Conservation (phyloP, 164 flowering plant genomes). For the Amborella trichopoda region DNA sequence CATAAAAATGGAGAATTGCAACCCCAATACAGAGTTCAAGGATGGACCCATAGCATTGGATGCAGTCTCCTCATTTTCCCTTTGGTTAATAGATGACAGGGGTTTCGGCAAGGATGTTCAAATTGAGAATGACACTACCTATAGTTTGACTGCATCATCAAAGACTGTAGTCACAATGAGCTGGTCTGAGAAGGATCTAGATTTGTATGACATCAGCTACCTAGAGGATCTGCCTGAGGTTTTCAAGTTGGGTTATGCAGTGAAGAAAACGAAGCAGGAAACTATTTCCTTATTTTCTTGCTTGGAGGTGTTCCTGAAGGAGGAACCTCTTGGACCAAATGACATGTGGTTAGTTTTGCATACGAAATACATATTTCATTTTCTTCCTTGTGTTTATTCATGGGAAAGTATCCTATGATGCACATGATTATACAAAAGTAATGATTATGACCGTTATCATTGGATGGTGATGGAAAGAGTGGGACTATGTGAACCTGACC, state of each 20-base stretch:
- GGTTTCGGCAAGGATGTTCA: conserved; percentile 24
- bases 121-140: conserved; percentile 29
- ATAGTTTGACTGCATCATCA: conserved; percentile 20
- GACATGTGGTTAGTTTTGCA: conserved; percentile 66
- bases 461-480: too few relatives aligned
- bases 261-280: conserved; percentile 71
- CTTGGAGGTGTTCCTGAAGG: conserved; percentile 88
- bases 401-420: too few relatives aligned
- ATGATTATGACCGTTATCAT: too few relatives aligned
- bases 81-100: conserved; percentile 46
- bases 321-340: conserved; percentile 95
- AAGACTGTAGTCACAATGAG: conserved; percentile 40
- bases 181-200: conserved; percentile 73
- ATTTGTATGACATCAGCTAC: conserved; percentile 55
- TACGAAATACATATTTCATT: background rate
- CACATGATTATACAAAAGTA: too few relatives aligned
- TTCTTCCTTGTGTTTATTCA: too few relatives aligned
- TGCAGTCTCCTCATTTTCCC: conserved; percentile 37
- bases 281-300: conserved; percentile 80
- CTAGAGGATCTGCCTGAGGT: conserved; percentile 79
- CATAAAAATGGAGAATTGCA: conserved; percentile 11
- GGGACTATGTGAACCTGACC: too few relatives aligned
- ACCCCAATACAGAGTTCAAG: conserved; percentile 12
- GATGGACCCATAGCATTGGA: conserved; percentile 6
- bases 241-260: conserved; percentile 45